Conservation (phyloP, 257 asterid species). For the Petunia axillaris region DNA sequence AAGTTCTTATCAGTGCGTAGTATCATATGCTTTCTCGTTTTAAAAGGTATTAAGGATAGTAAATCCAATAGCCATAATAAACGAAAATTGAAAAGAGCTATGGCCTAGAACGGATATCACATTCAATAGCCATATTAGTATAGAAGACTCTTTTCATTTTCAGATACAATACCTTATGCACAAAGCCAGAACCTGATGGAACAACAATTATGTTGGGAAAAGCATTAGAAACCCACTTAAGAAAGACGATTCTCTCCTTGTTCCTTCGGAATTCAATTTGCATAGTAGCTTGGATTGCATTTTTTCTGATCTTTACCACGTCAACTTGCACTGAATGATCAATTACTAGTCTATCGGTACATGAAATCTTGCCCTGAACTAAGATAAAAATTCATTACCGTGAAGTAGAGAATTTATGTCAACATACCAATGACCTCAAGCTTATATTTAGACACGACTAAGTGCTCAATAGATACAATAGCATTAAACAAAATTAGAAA, state of each 20-base stretch:
- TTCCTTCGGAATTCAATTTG: slow-evolving; percentile 91
- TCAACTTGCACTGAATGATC: slow-evolving; percentile 99
- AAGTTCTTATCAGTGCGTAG: too few species aligned
- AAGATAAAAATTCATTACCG: too few species aligned
- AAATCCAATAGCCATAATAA: background rate
- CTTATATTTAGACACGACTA: too few species aligned
- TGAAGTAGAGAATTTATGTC: too few species aligned
- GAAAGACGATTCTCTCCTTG: slow-evolving; percentile 96
- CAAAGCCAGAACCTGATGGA: slow-evolving; percentile 98
- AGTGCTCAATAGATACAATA: too few species aligned
- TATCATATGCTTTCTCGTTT: too few species aligned
- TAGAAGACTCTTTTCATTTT: slow-evolving; percentile 23
- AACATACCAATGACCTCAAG: too few species aligned
- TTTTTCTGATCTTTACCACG: slow-evolving; percentile 76
- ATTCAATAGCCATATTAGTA: background rate
- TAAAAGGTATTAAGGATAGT: too few species aligned
- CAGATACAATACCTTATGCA: slow-evolving; percentile 77
- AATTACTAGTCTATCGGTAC: slow-evolving; percentile 97
- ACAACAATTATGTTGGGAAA: slow-evolving; percentile 96
- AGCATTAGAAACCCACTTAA: slow-evolving; percentile 97
- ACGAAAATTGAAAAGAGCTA: background rate
- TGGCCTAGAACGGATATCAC: background rate
- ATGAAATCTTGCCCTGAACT: slow-evolving; percentile 37
- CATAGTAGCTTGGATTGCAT: slow-evolving; percentile 89
- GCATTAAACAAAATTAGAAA: too few species aligned